Conservation (phyloP, 331 rosid species). For the Acacia concinna region DNA sequence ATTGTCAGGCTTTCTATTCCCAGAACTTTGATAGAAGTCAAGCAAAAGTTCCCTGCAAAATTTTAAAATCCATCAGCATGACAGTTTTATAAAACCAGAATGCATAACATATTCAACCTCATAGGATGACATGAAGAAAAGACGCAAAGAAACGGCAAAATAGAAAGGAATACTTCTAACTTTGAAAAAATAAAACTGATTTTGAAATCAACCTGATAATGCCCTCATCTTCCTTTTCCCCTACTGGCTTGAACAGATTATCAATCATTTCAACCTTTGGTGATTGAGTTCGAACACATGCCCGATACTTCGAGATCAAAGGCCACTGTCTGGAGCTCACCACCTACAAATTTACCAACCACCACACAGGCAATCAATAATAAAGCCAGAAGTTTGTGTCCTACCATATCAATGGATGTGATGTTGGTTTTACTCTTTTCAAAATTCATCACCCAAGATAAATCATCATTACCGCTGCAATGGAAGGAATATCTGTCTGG, state of each 20-base stretch:
- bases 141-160: background rate
- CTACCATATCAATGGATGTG: background rate
- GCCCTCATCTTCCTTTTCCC: slow-evolving; percentile 86
- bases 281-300: slow-evolving; percentile 88
- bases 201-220: slow-evolving; percentile 58
- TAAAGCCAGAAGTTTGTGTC: background rate
- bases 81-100: background rate
- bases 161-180: background rate
- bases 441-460: background rate
- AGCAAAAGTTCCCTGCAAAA: slow-evolving; percentile 80
- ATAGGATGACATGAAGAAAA: background rate
- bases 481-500: slow-evolving; percentile 85
- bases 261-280: slow-evolving; percentile 94
- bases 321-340: slow-evolving; percentile 97
- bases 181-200: background rate
- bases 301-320: slow-evolving; percentile 82
- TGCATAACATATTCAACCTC: background rate
- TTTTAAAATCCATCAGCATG: slow-evolving; percentile 16
- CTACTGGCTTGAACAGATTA: slow-evolving; percentile 63
- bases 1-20: slow-evolving; percentile 84
- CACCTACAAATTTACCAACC: slow-evolving; percentile 51
- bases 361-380: background rate
- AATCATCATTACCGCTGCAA: slow-evolving; percentile 71
- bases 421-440: background rate
- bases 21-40: slow-evolving; percentile 82